Percentiles rank a stretch among this genome's conserved stretches.
Conservation (phyloP, 192 early-diverging fungal genomes). For the Backusella morwellensis region DNA sequence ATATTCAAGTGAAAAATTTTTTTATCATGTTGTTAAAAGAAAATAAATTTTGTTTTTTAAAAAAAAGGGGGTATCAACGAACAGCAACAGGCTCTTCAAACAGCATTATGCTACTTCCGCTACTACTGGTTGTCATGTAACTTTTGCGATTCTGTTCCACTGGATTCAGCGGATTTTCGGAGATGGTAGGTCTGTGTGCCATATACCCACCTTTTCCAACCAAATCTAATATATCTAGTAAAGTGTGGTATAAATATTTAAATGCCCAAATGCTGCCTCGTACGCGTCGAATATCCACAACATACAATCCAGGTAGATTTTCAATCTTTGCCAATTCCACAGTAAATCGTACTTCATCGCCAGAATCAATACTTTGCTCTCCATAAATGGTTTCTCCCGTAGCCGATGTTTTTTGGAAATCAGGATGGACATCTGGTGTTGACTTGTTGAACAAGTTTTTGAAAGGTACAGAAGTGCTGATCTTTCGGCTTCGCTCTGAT, state of each 20-base stretch:
- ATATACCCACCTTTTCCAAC: constrained; percentile 39
- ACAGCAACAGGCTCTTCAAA: constrained; percentile 10
- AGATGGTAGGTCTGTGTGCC: neutral
- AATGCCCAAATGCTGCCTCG: constrained; percentile 76
- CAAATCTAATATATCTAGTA: constrained; percentile 50
- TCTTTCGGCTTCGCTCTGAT: neutral
- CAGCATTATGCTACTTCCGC: constrained; percentile 5
- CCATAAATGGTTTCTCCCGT: constrained; percentile 45
- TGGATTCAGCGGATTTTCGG: neutral
- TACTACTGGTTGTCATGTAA: constrained; percentile 16
- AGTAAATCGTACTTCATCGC: constrained; percentile 83
- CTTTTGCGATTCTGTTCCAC: constrained; percentile 6
- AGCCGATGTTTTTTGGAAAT: neutral
- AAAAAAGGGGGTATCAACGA: neutral
- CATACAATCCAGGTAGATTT: constrained; percentile 78
- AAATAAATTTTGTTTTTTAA: neutral
- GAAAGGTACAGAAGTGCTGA: constrained; percentile 3
- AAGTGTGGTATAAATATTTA: constrained; percentile 72
- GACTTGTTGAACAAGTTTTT: neutral
- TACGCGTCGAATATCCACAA: constrained; percentile 69
- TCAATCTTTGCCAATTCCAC: constrained; percentile 91
- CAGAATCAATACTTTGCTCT: constrained; percentile 51
- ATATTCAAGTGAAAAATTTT: neutral
- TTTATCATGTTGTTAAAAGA: neutral
- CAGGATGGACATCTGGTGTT: neutral